Evolutionary conservation across 768 basidiomycete genomes (phyloP).

Genomic region (Auricularia cornea): DNA sequence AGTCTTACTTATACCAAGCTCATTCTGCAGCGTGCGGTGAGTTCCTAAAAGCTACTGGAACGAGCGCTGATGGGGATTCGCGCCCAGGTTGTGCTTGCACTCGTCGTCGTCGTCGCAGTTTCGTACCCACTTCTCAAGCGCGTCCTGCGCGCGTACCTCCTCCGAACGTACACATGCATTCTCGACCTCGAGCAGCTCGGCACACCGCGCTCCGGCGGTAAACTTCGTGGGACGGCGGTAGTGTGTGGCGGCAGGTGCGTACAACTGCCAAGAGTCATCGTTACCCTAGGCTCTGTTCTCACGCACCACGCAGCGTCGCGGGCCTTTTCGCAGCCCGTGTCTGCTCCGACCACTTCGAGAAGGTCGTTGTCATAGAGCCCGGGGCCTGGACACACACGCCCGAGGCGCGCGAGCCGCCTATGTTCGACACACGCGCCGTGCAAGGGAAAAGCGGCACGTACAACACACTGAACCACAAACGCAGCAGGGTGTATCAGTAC

Average conservation of each 20-base stretch:
- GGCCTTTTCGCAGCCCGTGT: conserved; percentile 25
- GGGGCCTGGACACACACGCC: conserved; percentile 20
- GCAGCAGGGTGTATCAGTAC: conserved; percentile 22
- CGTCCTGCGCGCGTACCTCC: too few relatives aligned
- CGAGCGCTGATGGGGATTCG: too few relatives aligned
- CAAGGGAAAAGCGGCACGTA: background rate
- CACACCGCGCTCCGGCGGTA: background rate
- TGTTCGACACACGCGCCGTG: conserved; percentile 4
- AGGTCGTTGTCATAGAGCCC: conserved; percentile 26
- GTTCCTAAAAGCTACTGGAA: too few relatives aligned
- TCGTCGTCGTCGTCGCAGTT: too few relatives aligned
- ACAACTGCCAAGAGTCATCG: background rate
- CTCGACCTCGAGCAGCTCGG: background rate
- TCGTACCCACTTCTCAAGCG: too few relatives aligned
- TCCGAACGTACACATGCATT: background rate
- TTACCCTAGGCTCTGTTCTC: background rate
- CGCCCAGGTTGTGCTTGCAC: too few relatives aligned
- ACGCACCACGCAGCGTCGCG: background rate
- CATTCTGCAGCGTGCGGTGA: too few relatives aligned
- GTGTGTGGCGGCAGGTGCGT: background rate
- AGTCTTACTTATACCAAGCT: too few relatives aligned
- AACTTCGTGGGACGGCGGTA: background rate
- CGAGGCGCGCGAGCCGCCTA: conserved; percentile 8
- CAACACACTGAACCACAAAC: conserved; percentile 4
- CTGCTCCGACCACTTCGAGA: conserved; percentile 26